A percentile compares a stretch with the other conserved stretches of the same genome.
These are phyloP conservation scores for Pseudofabraea citricarpa DNA, from an alignment of 2,329 filamentous ascomycete genomes.

Conservation along the genomic window DNA sequence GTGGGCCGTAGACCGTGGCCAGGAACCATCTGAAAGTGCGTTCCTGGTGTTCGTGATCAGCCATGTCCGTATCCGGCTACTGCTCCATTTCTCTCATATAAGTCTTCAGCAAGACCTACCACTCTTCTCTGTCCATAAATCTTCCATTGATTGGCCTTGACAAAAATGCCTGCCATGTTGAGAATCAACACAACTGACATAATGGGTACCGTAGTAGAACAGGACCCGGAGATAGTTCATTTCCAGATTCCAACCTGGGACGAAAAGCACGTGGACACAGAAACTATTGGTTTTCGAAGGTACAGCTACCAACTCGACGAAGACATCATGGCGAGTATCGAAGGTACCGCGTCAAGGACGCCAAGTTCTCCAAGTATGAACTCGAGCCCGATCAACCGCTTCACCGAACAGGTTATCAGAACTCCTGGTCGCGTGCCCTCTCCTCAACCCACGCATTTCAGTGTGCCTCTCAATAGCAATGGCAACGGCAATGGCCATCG, in stretches of 20 bases:
- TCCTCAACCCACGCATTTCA: slow-evolving; percentile 82
- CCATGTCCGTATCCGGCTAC: too few species aligned
- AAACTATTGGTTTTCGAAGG: slow-evolving; percentile 6
- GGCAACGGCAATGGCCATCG: slow-evolving; percentile 57
- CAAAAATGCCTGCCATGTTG: slow-evolving; percentile 12
- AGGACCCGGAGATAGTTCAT: neutral
- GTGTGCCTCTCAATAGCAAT: slow-evolving; percentile 53
- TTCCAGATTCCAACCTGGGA: slow-evolving; percentile 11
- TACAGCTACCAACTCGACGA: slow-evolving; percentile 8
- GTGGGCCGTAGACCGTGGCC: neutral
- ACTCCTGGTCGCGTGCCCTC: slow-evolving; percentile 50
- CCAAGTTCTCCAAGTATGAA: neutral
- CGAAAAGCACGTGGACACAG: slow-evolving; percentile 4
- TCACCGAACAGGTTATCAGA: slow-evolving; percentile 22
- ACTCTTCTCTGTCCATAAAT: too few species aligned
- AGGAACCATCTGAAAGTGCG: neutral
- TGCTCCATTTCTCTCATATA: too few species aligned
- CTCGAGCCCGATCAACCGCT: slow-evolving; percentile 8
- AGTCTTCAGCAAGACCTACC: too few species aligned
- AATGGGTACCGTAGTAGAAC: slow-evolving; percentile 6
- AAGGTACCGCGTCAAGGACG: slow-evolving; percentile 1
- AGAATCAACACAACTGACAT: slow-evolving; percentile 20
- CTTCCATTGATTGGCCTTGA: slow-evolving; percentile 7
- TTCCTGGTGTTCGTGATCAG: too few species aligned
- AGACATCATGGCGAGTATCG: slow-evolving; percentile 17